phyloP scores from a whole-genome alignment of 805 yeast species.

The Myxozyma melibiosi region DNA sequence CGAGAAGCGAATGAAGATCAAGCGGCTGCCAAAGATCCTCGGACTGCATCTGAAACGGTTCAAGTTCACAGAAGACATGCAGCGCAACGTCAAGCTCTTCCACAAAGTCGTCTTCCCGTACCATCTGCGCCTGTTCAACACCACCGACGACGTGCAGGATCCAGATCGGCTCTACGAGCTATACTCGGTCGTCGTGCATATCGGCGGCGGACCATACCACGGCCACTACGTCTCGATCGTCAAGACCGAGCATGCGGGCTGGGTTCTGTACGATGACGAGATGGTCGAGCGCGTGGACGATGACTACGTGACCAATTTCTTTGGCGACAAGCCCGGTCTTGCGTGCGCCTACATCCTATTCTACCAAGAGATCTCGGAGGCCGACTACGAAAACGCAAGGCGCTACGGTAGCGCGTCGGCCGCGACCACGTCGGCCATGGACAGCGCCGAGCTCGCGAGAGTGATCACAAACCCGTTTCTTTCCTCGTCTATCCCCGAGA shows the following conservation, averaged over 20 bases:
- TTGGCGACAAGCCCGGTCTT: constrained; percentile 85
- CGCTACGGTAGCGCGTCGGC: constrained; percentile 20
- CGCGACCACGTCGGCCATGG: constrained; percentile 12
- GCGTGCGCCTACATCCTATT: constrained; percentile 91
- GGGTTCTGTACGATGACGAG: constrained; percentile 95
- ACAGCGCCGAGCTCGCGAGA: constrained; percentile 2
- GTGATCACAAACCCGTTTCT: constrained; percentile 1
- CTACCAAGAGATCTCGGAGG: constrained; percentile 50
- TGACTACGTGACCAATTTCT: constrained; percentile 76
- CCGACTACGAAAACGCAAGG: constrained; percentile 22
- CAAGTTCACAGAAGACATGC: constrained; percentile 83
- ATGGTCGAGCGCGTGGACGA: constrained; percentile 88
- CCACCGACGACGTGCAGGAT: constrained; percentile 59
- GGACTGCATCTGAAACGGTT: constrained; percentile 89
- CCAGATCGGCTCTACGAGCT: constrained; percentile 73
- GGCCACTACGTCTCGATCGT: constrained; percentile 93
- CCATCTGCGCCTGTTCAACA: constrained; percentile 63
- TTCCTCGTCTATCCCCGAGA: no score
- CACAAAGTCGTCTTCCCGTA: constrained; percentile 82
- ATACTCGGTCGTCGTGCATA: constrained; percentile 87
- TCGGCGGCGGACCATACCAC: constrained; percentile 97
- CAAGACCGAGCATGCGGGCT: constrained; percentile 74
- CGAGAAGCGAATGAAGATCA: constrained; percentile 81
- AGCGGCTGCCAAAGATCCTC: constrained; percentile 75
- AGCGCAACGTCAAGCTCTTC: constrained; percentile 81